These are phyloP conservation scores for Calonectria henricotiae DNA, from an alignment of 2,329 filamentous ascomycete genomes.

Conservation along the genomic window DNA sequence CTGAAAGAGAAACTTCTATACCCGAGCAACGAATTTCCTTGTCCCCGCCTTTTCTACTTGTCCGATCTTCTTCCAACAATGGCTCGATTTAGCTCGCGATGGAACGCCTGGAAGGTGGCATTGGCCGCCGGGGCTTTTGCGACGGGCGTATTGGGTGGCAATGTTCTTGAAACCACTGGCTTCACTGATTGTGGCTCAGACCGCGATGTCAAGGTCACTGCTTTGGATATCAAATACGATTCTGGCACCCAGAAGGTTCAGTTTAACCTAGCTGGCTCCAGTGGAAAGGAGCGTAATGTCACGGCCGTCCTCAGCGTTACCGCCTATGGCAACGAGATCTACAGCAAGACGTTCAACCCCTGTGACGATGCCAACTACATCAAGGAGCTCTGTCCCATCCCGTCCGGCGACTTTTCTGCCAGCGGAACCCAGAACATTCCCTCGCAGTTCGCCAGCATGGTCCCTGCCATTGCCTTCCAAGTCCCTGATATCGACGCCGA, in stretches of 20 bases:
- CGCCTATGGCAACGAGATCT: conserved; percentile 89
- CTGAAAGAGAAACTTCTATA: conserved; percentile 42
- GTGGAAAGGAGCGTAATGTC: conserved; percentile 83
- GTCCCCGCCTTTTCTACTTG: conserved; percentile 42
- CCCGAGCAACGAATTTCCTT: conserved; percentile 49
- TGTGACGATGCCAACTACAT: conserved; percentile 80
- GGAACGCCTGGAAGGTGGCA: conserved; percentile 56
- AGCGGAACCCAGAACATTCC: conserved; percentile 82
- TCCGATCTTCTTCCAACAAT: conserved; percentile 51
- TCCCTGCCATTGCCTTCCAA: conserved; percentile 91
- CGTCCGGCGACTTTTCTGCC: conserved; percentile 81
- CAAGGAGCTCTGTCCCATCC: conserved; percentile 87
- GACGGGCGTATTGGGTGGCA: conserved; percentile 72
- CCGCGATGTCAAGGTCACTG: conserved; percentile 77
- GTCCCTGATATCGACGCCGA: conserved; percentile 92
- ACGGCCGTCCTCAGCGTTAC: conserved; percentile 82
- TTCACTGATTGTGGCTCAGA: conserved; percentile 80
- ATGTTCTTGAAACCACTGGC: conserved; percentile 85
- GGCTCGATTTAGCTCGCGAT: conserved; percentile 54
- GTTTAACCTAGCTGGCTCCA: conserved; percentile 89
- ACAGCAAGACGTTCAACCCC: conserved; percentile 86
- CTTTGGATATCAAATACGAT: conserved; percentile 85
- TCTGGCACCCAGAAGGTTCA: conserved; percentile 79
- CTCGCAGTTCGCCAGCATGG: conserved; percentile 78
- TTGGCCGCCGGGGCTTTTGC: conserved; percentile 58